phyloP scores from a whole-genome alignment of 148 eudicot genomes.

The Drosera capensis region DNA sequence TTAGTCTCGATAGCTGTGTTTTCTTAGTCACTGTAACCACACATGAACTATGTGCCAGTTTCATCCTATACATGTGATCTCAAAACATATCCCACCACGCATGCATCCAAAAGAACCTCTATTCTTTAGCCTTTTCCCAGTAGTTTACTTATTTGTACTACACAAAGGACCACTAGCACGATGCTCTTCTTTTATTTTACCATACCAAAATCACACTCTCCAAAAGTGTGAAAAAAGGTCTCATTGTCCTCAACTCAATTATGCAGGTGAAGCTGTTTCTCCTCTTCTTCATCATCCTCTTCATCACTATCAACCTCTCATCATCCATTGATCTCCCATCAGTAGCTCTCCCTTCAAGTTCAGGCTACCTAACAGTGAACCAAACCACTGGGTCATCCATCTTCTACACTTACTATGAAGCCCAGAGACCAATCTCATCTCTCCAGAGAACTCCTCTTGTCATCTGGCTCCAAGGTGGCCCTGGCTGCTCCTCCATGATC shows the following conservation, averaged over 20 bases:
- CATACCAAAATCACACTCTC: too few species aligned
- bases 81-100: too few species aligned
- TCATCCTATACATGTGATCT: too few species aligned
- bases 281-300: slow-evolving; percentile 10
- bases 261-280: slow-evolving; percentile 2
- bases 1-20: too few species aligned
- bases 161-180: too few species aligned
- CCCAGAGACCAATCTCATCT: slow-evolving; percentile 24
- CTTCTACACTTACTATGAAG: slow-evolving; percentile 71
- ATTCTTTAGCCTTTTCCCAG: too few species aligned
- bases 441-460: slow-evolving; percentile 47
- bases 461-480: slow-evolving; percentile 90
- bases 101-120: too few species aligned
- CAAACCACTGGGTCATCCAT: slow-evolving; percentile 52
- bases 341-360: slow-evolving; percentile 52
- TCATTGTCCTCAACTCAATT: neutral
- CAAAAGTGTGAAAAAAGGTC: too few species aligned
- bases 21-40: too few species aligned
- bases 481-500: slow-evolving; percentile 81
- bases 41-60: too few species aligned
- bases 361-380: slow-evolving; percentile 60
- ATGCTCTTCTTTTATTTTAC: too few species aligned
- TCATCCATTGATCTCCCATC: slow-evolving; percentile 10
- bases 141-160: too few species aligned
- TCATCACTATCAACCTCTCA: slow-evolving; percentile 6